Evolutionary conservation across 345 rosid species (phyloP).

Genomic region (Gossypium stocksii): DNA sequence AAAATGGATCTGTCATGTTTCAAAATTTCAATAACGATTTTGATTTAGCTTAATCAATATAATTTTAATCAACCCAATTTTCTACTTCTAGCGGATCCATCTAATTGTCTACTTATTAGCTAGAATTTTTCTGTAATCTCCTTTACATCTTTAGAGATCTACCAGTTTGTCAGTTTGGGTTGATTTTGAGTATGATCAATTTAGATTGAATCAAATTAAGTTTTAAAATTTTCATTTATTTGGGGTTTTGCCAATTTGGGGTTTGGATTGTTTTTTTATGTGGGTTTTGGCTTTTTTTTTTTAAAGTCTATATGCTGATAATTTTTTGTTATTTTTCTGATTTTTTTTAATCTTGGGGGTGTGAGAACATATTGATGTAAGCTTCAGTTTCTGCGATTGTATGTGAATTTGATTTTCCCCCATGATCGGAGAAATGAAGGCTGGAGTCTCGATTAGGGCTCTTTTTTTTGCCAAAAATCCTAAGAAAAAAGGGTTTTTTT

Average conservation of each 20-base stretch:
- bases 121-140: no score
- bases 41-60: no score
- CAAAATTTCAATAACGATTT: not conserved
- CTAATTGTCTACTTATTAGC: no score
- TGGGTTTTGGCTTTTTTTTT: conserved; percentile 22
- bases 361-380: conserved; percentile 7
- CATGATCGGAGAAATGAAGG: conserved; percentile 36
- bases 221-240: no score
- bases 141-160: no score
- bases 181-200: no score
- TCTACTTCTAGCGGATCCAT: no score
- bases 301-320: not conserved
- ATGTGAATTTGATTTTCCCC: conserved; percentile 16
- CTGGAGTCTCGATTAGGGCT: conserved; percentile 47
- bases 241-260: no score
- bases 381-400: not conserved
- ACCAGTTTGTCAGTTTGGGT: no score
- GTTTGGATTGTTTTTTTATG: no score
- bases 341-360: conserved; percentile 24
- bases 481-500: conserved; percentile 20
- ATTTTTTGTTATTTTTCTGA: not conserved
- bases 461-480: conserved; percentile 28
- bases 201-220: no score
- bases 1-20: not conserved
- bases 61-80: not conserved